Evolutionary conservation across 192 early-diverging fungal species (phyloP).

Genomic region (Coemansia sp.): DNA sequence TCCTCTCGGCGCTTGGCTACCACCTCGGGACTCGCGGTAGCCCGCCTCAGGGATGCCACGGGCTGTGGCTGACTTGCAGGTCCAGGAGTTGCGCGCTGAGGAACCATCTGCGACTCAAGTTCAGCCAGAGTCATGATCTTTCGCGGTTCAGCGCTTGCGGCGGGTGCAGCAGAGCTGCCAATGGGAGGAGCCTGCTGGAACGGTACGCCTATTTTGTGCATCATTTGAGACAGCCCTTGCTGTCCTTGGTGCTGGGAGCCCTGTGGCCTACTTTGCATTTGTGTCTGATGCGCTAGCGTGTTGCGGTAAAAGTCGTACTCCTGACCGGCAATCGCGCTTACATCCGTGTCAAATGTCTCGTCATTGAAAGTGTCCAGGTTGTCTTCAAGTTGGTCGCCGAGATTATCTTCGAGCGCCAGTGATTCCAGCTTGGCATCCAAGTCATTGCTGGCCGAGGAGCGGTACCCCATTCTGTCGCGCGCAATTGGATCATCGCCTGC

Average conservation of each 20-base stretch:
- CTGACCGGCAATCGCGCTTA: slow-evolving; percentile 41
- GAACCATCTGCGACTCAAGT: slow-evolving; percentile 62
- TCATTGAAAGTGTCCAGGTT: slow-evolving; percentile 69
- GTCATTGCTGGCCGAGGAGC: slow-evolving; percentile 27
- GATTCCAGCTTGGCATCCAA: slow-evolving; percentile 63
- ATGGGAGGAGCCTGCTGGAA: slow-evolving; percentile 1
- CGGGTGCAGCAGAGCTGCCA: neutral
- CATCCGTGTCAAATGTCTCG: slow-evolving; percentile 67
- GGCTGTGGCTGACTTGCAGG: neutral
- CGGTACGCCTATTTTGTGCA: slow-evolving; percentile 23
- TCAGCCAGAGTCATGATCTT: slow-evolving; percentile 70
- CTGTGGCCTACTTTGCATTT: neutral
- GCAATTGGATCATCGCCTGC: slow-evolving; percentile 37
- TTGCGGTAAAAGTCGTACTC: slow-evolving; percentile 72
- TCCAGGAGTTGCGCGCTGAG: slow-evolving; percentile 9
- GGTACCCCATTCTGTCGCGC: slow-evolving; percentile 24
- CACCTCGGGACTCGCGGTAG: slow-evolving; percentile 24
- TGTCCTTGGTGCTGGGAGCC: slow-evolving; percentile 7
- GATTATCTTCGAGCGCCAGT: slow-evolving; percentile 55
- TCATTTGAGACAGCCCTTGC: slow-evolving; percentile 11
- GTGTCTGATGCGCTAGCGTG: slow-evolving; percentile 31
- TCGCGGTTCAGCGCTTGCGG: neutral
- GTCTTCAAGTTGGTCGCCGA: slow-evolving; percentile 64
- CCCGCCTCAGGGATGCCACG: neutral
- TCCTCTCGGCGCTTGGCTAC: slow-evolving; percentile 29